Conservation (phyloP, 306 rosid species). For the Glycine latifolia region DNA sequence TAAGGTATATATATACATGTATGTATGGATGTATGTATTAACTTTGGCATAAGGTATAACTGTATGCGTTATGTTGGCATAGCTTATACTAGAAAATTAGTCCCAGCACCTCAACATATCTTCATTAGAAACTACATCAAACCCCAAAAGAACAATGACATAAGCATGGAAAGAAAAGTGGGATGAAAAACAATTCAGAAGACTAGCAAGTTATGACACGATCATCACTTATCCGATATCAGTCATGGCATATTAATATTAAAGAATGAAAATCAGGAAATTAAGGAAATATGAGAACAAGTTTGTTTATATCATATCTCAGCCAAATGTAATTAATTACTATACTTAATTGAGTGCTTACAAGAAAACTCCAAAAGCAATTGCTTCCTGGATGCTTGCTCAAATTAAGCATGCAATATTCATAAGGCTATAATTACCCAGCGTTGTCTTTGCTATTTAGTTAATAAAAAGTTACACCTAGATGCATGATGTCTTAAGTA, state of each 20-base stretch:
- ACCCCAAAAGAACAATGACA: neutral
- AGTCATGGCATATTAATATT: neutral
- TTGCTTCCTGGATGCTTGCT: constrained; percentile 24
- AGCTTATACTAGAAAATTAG: constrained; percentile 1
- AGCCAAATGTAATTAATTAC: neutral
- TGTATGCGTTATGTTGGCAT: neutral
- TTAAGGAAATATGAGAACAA: neutral
- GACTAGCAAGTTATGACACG: neutral
- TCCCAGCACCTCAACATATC: neutral
- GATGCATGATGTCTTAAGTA: constrained; percentile 9
- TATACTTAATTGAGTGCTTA: neutral
- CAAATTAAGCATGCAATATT: constrained; percentile 8
- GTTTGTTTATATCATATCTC: neutral
- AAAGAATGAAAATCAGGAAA: neutral
- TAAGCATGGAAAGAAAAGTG: neutral
- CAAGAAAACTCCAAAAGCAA: constrained; percentile 31
- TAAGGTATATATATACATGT: neutral
- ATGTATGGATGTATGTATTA: neutral
- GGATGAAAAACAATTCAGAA: constrained; percentile 24
- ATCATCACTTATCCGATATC: neutral
- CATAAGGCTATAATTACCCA: constrained; percentile 3
- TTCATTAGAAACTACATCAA: neutral
- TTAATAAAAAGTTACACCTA: constrained; percentile 5
- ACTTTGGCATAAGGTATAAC: neutral
- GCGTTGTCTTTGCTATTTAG: constrained; percentile 10